Evolutionary conservation across 2,329 filamentous ascomycete species (phyloP).

Genomic region (Xylariaceae sp.): DNA sequence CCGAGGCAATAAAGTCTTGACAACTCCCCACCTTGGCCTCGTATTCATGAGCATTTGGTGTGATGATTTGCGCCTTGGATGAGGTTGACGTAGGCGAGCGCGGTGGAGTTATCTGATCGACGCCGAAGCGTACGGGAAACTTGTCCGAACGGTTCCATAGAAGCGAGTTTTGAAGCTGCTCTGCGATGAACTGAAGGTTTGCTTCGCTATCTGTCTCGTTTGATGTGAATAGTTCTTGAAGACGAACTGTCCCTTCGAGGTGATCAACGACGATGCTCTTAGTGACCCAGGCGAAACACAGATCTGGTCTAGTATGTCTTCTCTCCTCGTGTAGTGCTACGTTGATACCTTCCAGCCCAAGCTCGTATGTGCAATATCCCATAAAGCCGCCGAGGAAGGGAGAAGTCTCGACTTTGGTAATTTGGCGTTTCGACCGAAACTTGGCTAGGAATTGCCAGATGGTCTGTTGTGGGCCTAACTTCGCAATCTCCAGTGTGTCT

Average conservation of each 20-base stretch:
- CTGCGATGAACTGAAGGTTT: slow-evolving; percentile 42
- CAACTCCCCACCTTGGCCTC: slow-evolving; percentile 63
- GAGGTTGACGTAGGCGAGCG: slow-evolving; percentile 20
- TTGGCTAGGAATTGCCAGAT: slow-evolving; percentile 50
- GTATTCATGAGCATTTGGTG: slow-evolving; percentile 50
- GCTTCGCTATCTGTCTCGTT: slow-evolving; percentile 29
- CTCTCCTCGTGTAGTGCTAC: slow-evolving; percentile 33
- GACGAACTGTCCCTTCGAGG: slow-evolving; percentile 50
- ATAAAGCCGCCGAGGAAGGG: slow-evolving; percentile 80
- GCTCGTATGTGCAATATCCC: slow-evolving; percentile 81
- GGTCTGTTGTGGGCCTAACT: slow-evolving; percentile 24
- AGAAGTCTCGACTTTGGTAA: slow-evolving; percentile 4
- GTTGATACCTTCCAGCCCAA: slow-evolving; percentile 61
- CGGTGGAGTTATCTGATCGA: slow-evolving; percentile 24
- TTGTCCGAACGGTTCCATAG: slow-evolving; percentile 27
- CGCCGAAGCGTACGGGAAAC: neutral
- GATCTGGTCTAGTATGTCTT: slow-evolving; percentile 54
- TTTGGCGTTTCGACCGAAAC: slow-evolving; percentile 33
- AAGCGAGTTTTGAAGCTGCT: slow-evolving; percentile 28
- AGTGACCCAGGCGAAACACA: slow-evolving; percentile 72
- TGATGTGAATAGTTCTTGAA: slow-evolving; percentile 59
- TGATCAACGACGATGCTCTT: slow-evolving; percentile 78
- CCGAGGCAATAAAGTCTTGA: slow-evolving; percentile 67
- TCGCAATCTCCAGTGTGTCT: slow-evolving; percentile 22
- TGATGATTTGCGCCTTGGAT: slow-evolving; percentile 26